Base-by-base conservation (phyloP, 768 basidiomycete genomes). In the Ramaria sp. region DNA sequence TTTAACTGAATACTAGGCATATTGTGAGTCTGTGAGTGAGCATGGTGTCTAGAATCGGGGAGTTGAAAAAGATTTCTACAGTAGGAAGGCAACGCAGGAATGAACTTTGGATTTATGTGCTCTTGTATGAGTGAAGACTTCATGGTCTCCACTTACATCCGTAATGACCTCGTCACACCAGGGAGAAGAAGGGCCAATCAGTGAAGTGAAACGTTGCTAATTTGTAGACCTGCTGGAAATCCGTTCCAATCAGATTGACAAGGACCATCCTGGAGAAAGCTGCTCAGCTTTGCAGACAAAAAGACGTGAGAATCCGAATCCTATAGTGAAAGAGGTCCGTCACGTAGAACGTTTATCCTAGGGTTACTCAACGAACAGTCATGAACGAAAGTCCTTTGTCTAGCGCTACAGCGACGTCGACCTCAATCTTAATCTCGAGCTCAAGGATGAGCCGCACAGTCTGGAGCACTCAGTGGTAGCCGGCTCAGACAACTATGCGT, bases 31-130 rank as follows among this genome's bases (percentile, higher is more conserved):
- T 2, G 30, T 10, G 32, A 34, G 39, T 41, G 13, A 41, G 39
- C 18, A 2, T 8, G 39, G 8, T n/a, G 16, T n/a, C 2, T 41
- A n/a, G 18, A 16, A n/a, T 41, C 13, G 20, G 5, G 3, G 3
- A n/a, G 20, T 10, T n/a, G 6, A n/a, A n/a, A 22, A 47, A 47
- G 15, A 24, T 15, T n/a, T n/a, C 12, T 48, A 47, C 53, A 55
- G 53, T 47, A 55, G 53, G 53, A 55, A 55, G 53, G 53, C 53
- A 55, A 55, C 53, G 53, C 43, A 55, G 47, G 45, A 55, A 45
- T 55, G 43, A 43, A 55, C 53, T 47, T 55, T 43, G 53, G 39
- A 9, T 55, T n/a, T 55, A 45, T 55, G 53, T 43, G 53, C 53
- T 55, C 53, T 55, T 30, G 53, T 43, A 45, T 20, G 28, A 30